Conservation (phyloP, 805 yeast species). For the Cyberlindnera samutprakarnensis region DNA sequence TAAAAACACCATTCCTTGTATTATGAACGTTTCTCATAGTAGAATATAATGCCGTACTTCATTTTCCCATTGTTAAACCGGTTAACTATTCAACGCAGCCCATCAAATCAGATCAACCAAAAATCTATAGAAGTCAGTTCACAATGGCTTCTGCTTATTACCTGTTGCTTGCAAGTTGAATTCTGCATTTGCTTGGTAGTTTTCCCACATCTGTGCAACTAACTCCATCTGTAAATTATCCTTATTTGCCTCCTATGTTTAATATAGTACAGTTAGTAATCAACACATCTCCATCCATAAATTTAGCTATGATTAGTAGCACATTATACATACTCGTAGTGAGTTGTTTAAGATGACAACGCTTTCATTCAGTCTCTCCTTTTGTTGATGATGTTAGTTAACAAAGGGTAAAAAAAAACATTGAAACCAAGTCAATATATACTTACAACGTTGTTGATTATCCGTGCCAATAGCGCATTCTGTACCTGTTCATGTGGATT, state of each 20-base stretch:
- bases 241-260: slow-evolving; percentile 42
- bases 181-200: slow-evolving; percentile 61
- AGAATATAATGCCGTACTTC: too few species aligned
- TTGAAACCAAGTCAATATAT: slow-evolving; percentile 22
- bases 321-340: slow-evolving; percentile 37
- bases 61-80: too few species aligned
- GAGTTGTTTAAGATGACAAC: slow-evolving; percentile 56
- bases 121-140: too few species aligned
- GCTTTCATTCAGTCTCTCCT: slow-evolving; percentile 70
- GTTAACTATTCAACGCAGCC: too few species aligned
- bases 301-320: too few species aligned
- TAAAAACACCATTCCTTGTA: too few species aligned
- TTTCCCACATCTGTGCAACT: slow-evolving; percentile 73
- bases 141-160: slow-evolving; percentile 28
- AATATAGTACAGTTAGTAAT: slow-evolving; percentile 1
- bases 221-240: slow-evolving; percentile 65
- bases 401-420: not conserved
- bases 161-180: slow-evolving; percentile 64
- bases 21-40: too few species aligned
- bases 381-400: too few species aligned
- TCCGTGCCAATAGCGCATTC: slow-evolving; percentile 64
- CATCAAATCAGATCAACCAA: too few species aligned
- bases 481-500: slow-evolving; percentile 84
- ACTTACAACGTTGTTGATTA: slow-evolving; percentile 69
- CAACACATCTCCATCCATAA: not conserved